Conservation (phyloP, 2,329 filamentous ascomycete species). For the Fusarium chaquense region DNA sequence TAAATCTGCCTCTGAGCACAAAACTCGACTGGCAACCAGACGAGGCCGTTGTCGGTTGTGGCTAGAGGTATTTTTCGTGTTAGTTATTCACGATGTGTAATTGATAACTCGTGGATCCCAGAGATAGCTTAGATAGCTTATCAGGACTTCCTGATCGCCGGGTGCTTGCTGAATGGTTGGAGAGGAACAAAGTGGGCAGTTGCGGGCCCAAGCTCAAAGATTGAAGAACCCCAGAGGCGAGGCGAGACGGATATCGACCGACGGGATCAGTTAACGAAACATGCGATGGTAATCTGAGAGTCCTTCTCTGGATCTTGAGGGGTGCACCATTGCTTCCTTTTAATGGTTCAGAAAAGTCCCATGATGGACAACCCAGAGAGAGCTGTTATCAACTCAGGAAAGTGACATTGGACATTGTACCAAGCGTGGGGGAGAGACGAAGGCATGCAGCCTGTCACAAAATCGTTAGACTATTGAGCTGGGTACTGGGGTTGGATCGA, state of each 20-base stretch:
- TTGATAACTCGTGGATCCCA: slow-evolving; percentile 38
- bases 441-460: slow-evolving; percentile 15
- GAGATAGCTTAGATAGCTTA: slow-evolving; percentile 51
- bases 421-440: slow-evolving; percentile 40
- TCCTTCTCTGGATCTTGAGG: neutral
- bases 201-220: slow-evolving; percentile 37
- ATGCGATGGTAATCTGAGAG: slow-evolving; percentile 23
- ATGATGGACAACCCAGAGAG: slow-evolving; percentile 3
- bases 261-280: slow-evolving; percentile 22
- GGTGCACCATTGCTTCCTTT: slow-evolving; percentile 10
- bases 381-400: slow-evolving; percentile 37
- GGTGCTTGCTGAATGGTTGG: slow-evolving; percentile 35
- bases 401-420: slow-evolving; percentile 12
- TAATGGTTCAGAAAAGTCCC: slow-evolving; percentile 23
- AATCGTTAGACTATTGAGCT: slow-evolving; percentile 12
- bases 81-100: slow-evolving; percentile 34
- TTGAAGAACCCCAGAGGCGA: slow-evolving; percentile 10
- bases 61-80: slow-evolving; percentile 33
- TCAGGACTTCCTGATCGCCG: slow-evolving; percentile 35
- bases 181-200: slow-evolving; percentile 29
- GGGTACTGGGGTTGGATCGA: slow-evolving; percentile 29
- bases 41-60: slow-evolving; percentile 38
- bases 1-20: slow-evolving; percentile 13
- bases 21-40: slow-evolving; percentile 20
- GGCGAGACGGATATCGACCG: slow-evolving; percentile 23